phyloP scores from a whole-genome alignment of 352 stramenopile species.

The Globisporangium recalcitrans region DNA sequence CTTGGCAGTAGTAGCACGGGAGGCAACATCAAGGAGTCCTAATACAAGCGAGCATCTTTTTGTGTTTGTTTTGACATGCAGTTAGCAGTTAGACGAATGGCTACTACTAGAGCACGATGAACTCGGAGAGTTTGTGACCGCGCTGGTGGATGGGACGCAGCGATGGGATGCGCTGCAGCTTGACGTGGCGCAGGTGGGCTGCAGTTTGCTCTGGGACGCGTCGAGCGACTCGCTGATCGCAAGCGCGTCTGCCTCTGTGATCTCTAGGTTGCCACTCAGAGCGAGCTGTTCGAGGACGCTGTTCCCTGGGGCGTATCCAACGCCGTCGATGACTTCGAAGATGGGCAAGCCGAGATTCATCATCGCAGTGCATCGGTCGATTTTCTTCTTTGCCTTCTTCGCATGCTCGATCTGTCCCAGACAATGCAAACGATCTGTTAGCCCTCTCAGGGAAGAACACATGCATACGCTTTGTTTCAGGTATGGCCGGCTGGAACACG shows the following conservation, averaged over 20 bases:
- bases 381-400: constrained; percentile 84
- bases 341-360: constrained; percentile 50
- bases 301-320: constrained; percentile 57
- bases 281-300: constrained; percentile 50
- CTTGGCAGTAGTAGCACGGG: not conserved
- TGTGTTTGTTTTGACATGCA: not conserved
- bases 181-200: constrained; percentile 54
- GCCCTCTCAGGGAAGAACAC: not conserved
- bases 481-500: not conserved
- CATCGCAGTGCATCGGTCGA: constrained; percentile 48
- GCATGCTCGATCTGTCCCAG: constrained; percentile 49
- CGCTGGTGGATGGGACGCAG: constrained; percentile 15
- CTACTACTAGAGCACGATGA: constrained; percentile 21
- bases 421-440: not conserved
- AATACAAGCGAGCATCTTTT: constrained; percentile 1
- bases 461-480: not conserved
- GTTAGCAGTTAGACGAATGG: not conserved
- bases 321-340: constrained; percentile 46
- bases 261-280: constrained; percentile 54
- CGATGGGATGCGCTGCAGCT: constrained; percentile 51
- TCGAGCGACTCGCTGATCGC: constrained; percentile 37
- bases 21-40: constrained; percentile 25
- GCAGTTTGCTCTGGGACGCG: constrained; percentile 33
- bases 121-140: constrained; percentile 15
- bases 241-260: constrained; percentile 30